A percentile compares a stretch with the other conserved stretches of the same genome.
Conservation (phyloP, 371 early-diverging fungal genomes). For the Apophysomyces trapeziformis region DNA sequence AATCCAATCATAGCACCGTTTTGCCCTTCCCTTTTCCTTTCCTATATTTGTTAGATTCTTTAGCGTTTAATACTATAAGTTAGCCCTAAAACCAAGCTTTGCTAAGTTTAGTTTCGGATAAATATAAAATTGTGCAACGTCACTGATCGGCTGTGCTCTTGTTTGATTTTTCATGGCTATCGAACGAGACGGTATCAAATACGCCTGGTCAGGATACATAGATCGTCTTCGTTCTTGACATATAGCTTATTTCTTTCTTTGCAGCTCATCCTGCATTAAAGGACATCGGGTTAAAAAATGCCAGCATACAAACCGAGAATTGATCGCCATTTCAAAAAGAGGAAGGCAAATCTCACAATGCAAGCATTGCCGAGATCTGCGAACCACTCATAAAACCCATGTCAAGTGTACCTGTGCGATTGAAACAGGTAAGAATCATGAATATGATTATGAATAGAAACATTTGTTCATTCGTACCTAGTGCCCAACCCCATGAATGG, state of each 20-base stretch:
- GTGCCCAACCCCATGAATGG: conserved; percentile 43
- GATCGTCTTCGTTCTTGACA: not conserved
- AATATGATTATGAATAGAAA: no score
- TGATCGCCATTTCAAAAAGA: conserved; percentile 30
- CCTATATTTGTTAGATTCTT: not conserved
- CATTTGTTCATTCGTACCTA: not conserved
- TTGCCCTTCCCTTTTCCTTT: not conserved
- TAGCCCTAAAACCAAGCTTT: not conserved
- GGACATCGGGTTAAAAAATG: conserved; percentile 44
- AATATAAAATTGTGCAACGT: not conserved
- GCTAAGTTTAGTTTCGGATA: not conserved
- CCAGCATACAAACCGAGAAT: conserved; percentile 29
- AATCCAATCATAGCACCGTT: conserved; percentile 3
- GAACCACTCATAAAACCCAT: conserved; percentile 33
- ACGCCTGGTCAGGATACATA: conserved; percentile 30
- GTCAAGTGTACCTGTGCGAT: conserved; percentile 47
- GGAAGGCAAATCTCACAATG: conserved; percentile 44
- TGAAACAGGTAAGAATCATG: conserved; percentile 17
- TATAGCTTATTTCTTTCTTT: not conserved
- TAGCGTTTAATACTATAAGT: not conserved
- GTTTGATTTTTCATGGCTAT: conserved; percentile 23
- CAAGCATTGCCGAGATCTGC: conserved; percentile 37
- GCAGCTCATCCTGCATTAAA: conserved; percentile 35
- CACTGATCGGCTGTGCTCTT: not conserved
- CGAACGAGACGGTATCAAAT: conserved; percentile 27